Base-by-base conservation (phyloP, 768 basidiomycete species). In the Artomyces pyxidatus region DNA sequence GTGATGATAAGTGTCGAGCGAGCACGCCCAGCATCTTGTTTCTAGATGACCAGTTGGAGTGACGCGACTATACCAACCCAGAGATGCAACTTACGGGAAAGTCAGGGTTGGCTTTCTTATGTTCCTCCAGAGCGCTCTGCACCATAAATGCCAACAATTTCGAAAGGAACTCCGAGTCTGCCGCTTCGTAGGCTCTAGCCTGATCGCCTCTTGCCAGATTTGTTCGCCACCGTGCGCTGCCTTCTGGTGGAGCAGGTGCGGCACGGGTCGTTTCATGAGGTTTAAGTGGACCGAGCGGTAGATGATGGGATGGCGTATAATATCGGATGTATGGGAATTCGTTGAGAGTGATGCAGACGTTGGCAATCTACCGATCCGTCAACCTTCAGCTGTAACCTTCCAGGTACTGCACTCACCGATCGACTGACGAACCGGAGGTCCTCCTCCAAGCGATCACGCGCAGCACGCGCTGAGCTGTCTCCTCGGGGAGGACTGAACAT, bases 261-360 rank as follows among this genome's bases (percentile, higher is more conserved):
- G 83, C 76, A 4, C 84, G 80, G 10, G 81, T 83, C 51, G 78
- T 73, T 2, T 68, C 66, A 56, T 79, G 67, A 2, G 83, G 84
- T 48, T 84, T 83, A 47, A 97, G 78, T 3, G 92, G 79, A 12
- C 92, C 91, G 12, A 97, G 74, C 1, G 93, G 94, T 2, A 74
- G 72, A 59, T 93, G 91, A 53, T 86, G 77, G 11, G 80, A 69
- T 4, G 95, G 91, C 45, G 88, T 68, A 63, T 96, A 97, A 68
- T 95, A 98, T 27, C 95, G 85, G 56, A 98, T 84, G 62, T 79
- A 85, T 0, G 96, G 96, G 59, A 84, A 89, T 63, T 99, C 96
- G 59, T 91, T 86, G 25, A 98, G 67, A 0, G 89, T 80, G 14
- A 96, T 85, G 64, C 93, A 90, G 3, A 94, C 67, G 58, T 97